Base-by-base conservation (phyloP, 306 rosid genomes). In the Geum urbanum region DNA sequence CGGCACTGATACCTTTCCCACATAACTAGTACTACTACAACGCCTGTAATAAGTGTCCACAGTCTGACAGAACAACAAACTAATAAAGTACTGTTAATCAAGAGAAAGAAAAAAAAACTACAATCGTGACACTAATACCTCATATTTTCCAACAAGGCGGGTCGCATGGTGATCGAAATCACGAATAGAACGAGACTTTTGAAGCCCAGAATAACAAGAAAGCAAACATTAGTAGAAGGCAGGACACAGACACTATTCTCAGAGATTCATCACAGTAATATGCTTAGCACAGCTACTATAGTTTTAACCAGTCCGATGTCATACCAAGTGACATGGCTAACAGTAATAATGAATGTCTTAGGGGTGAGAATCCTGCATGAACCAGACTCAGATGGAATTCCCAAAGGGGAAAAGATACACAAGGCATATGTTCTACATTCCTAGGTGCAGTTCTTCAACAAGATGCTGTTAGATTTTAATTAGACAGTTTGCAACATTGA, bases 91-190 rank as follows among this genome's bases (percentile, higher is more conserved):
- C n/a, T n/a, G n/a, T n/a, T n/a, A 22, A n/a, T 16, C 9, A 37
- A 61, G 65, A 64, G 54, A 6, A 1, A 13, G 35, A 58, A 11
- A 41, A 3, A 5, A 19, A 50, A n/a, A 40, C 22, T 41, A 70
- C 55, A 14, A 15, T 2, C 44, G 22, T 65, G 59, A n/a, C 72
- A 22, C 41, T 62, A 43, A 46, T 83, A 94, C 99, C 99, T 88
- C 99, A 74, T 72, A 91, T 64, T 94, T 88, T 78, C 91, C 99
- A 80, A 94, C 91, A 39, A 85, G 13, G 65, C 97, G 85, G 70
- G 99, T 94, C 43, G 92, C 94, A 71, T 94, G 88, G 66, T 87
- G 37, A 78, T 94, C 99, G 67, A 91, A 94, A 85, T 94, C 99
- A 73, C 97, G 85, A 77, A 94, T 80, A 5, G 97, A 76, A 63